phyloP scores from a whole-genome alignment of 208 protist genomes.

The Crithidia fasciculata region DNA sequence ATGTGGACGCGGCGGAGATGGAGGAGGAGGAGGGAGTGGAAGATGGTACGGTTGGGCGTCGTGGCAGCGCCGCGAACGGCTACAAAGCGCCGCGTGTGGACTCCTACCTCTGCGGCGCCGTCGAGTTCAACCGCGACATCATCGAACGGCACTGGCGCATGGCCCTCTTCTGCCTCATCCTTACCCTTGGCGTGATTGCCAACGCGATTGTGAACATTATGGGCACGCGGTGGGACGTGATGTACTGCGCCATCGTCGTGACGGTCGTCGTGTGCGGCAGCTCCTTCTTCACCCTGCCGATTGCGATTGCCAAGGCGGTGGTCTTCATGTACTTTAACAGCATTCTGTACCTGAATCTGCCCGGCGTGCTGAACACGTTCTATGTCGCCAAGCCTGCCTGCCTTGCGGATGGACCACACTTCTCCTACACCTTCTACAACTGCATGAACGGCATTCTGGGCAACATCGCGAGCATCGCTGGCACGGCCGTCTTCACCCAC shows the following conservation, averaged over 20 bases:
- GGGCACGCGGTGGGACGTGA: slow-evolving; percentile 17
- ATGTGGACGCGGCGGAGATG: slow-evolving; percentile 5
- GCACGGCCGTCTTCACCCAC: slow-evolving; percentile 53
- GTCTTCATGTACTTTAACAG: slow-evolving; percentile 39
- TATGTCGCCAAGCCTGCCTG: slow-evolving; percentile 48
- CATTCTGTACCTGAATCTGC: slow-evolving; percentile 51
- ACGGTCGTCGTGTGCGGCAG: slow-evolving; percentile 15
- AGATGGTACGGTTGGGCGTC: background rate
- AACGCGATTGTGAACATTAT: slow-evolving; percentile 29
- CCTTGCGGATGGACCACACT: slow-evolving; percentile 58
- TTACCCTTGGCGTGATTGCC: slow-evolving; percentile 28
- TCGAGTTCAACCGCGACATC: slow-evolving; percentile 29
- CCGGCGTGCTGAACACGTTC: slow-evolving; percentile 55
- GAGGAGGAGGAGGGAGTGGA: background rate
- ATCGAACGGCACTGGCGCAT: slow-evolving; percentile 20
- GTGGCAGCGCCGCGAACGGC: slow-evolving; percentile 12
- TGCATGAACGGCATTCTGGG: slow-evolving; percentile 41
- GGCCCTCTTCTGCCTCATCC: slow-evolving; percentile 29
- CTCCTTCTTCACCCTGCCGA: slow-evolving; percentile 37
- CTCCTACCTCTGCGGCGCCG: slow-evolving; percentile 20
- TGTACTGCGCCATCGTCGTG: slow-evolving; percentile 21
- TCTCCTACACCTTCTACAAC: slow-evolving; percentile 63
- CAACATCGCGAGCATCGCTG: slow-evolving; percentile 47
- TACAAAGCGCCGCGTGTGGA: slow-evolving; percentile 8
- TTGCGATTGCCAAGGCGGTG: slow-evolving; percentile 40